Base-by-base conservation (phyloP, 345 rosid species). In the Theobroma cacao region DNA sequence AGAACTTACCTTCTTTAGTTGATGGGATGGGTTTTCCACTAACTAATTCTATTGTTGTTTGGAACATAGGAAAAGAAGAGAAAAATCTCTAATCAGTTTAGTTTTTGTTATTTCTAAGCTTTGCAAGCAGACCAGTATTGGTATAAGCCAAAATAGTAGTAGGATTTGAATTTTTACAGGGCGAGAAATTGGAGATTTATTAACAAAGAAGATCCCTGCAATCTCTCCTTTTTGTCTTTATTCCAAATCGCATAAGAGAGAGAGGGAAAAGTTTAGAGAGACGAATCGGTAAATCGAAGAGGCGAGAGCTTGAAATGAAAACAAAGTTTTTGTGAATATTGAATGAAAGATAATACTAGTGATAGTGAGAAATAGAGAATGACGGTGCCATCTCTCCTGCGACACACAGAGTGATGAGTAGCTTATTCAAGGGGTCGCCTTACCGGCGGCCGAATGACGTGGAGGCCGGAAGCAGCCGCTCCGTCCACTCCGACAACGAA, bases 331-430 rank as follows among this genome's bases (percentile, higher is more conserved):
- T 18, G 0, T 64, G 3, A 24, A 8, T 36, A 5, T 52, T 38
- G 50, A 12, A 73, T 73, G 65, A 36, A 33, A 52, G 33, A 10
- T 72, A 24, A 5, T 73, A 38, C 14, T 22, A 11, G 4, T 34
- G 12, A 52, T 14, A 0, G 31, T 20, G 56, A 69, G 62, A 58
- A 55, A 41, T 34, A 34, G 71, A 52, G 3, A 72, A 38, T 82
- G 58, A 82, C 61, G 89, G 91, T 87, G 91, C 82, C 84, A 84
- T 87, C 85, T 88, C 87, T 86, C 91, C 92, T 86, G 91, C 90
- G 90, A 91, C 85, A 78, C 34, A 74, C 66, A 58, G 65, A 66
- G 84, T 43, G 63, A 87, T 79, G 84, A 85, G 78, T 81, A 83
- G 65, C 4, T 65, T 80, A 15, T 64, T 74, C 40, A 86, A 24